Evolutionary conservation across 2,329 filamentous ascomycete genomes (phyloP).

Genomic region (Westerdykella sp.): DNA sequence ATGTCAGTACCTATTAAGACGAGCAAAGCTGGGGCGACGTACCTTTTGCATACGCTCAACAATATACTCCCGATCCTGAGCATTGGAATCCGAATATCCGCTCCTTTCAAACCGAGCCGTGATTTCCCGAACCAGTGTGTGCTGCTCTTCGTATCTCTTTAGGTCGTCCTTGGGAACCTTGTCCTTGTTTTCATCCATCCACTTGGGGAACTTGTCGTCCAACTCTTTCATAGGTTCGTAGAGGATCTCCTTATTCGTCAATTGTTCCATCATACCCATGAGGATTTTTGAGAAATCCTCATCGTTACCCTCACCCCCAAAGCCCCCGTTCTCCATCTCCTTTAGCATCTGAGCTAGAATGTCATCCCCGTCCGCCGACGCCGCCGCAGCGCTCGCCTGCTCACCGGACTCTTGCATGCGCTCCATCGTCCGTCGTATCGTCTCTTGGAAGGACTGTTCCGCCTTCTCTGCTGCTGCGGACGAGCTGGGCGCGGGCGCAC

Average conservation of each 20-base stretch:
- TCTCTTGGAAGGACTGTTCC: conserved; percentile 79
- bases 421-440: conserved; percentile 89
- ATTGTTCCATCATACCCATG: conserved; percentile 96
- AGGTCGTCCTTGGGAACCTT: conserved; percentile 63
- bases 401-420: conserved; percentile 88
- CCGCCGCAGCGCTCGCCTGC: conserved; percentile 69
- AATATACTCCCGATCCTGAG: conserved; percentile 80
- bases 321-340: conserved; percentile 65
- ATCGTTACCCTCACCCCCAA: conserved; percentile 54
- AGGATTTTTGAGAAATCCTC: conserved; percentile 93
- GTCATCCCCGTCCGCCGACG: conserved; percentile 57
- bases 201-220: conserved; percentile 82
- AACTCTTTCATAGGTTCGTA: conserved; percentile 99
- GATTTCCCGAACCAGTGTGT: conserved; percentile 74
- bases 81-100: conserved; percentile 74
- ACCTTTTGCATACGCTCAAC: conserved; percentile 98
- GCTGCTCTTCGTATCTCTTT: conserved; percentile 75
- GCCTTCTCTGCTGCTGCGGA: conserved; percentile 31
- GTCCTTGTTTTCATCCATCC: conserved; percentile 72
- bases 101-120: conserved; percentile 79
- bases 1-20: too few species aligned
- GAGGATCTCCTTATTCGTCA: conserved; percentile 96
- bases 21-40: not conserved
- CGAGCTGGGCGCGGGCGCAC: conserved; percentile 21
- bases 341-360: conserved; percentile 89